These are phyloP conservation scores for Apiospora arundinis DNA, from an alignment of 2,329 filamentous ascomycete species.

Conservation along the genomic window DNA sequence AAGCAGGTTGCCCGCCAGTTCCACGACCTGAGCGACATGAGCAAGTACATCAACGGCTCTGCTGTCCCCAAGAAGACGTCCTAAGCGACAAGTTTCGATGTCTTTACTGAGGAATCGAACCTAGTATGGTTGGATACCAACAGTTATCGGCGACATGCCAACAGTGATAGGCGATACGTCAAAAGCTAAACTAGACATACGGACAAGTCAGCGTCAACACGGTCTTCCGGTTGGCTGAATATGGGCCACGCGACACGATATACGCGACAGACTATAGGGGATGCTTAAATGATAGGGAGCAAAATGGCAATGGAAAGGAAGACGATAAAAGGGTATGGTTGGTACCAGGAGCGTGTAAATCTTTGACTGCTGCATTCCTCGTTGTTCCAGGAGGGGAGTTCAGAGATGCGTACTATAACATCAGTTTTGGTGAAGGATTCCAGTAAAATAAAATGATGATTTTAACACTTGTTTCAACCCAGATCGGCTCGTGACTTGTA, in stretches of 20 bases:
- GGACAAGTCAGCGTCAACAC: background rate
- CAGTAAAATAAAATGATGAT: slow-evolving; percentile 2
- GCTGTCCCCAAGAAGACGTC: slow-evolving; percentile 70
- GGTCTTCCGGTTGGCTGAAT: background rate
- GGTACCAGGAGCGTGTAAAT: slow-evolving; percentile 15
- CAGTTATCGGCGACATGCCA: background rate
- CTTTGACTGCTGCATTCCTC: background rate
- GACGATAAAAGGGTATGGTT: slow-evolving; percentile 15
- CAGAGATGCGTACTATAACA: slow-evolving; percentile 8
- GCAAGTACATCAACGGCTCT: slow-evolving; percentile 70
- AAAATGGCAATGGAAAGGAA: background rate
- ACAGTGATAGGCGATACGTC: slow-evolving; percentile 3
- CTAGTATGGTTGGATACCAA: background rate
- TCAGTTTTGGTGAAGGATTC: slow-evolving; percentile 1
- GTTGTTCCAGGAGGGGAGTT: background rate
- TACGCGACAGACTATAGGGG: background rate
- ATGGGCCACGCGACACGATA: background rate
- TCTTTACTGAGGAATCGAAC: background rate
- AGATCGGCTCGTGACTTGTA: background rate
- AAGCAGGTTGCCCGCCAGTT: slow-evolving; percentile 78
- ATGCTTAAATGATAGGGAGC: background rate
- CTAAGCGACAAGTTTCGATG: slow-evolving; percentile 42
- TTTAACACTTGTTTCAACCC: background rate
- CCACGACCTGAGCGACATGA: slow-evolving; percentile 79
- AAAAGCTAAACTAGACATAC: background rate